Conservation (phyloP, 1,139 yeast genomes). For the Blastobotrys raffinosifermentans region DNA sequence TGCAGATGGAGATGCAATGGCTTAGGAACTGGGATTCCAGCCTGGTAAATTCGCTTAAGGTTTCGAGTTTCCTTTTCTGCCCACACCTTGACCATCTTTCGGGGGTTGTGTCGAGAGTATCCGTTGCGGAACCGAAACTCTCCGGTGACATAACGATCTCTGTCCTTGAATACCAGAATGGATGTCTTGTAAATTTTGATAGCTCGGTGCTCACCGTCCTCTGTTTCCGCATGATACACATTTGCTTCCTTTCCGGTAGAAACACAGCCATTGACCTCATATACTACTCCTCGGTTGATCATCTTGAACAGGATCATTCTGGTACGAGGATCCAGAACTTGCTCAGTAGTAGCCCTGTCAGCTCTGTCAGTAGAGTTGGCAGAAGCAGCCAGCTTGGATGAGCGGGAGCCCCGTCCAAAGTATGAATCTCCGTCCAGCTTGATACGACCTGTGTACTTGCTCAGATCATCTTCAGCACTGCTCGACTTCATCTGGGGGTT, state of each 20-base stretch:
- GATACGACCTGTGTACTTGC: constrained; percentile 16
- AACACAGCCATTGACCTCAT: constrained; percentile 87
- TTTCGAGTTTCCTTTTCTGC: constrained; percentile 97
- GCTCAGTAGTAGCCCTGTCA: constrained; percentile 94
- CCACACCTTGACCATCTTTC: constrained; percentile 98
- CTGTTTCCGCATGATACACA: constrained; percentile 88
- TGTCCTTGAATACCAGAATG: constrained; percentile 87
- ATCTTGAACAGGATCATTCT: constrained; percentile 74
- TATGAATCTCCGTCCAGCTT: constrained; percentile 27
- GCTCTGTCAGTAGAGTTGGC: constrained; percentile 57
- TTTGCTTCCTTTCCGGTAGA: constrained; percentile 98
- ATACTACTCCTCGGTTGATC: constrained; percentile 74
- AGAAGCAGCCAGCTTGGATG: constrained; percentile 24
- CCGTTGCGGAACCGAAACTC: constrained; percentile 87
- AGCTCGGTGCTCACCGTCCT: constrained; percentile 52
- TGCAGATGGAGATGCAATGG: constrained; percentile 85
- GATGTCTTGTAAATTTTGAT: constrained; percentile 95
- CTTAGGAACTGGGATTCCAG: constrained; percentile 87
- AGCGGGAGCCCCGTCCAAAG: constrained; percentile 29
- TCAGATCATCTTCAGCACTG: constrained; percentile 11
- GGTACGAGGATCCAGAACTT: constrained; percentile 93
- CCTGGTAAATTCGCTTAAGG: constrained; percentile 67
- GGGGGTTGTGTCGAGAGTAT: constrained; percentile 82
- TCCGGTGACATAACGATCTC: constrained; percentile 94
- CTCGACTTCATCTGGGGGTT: constrained; percentile 13